phyloP scores from a whole-genome alignment of 805 yeast species.

The Wickerhamomyces ciferrii region DNA sequence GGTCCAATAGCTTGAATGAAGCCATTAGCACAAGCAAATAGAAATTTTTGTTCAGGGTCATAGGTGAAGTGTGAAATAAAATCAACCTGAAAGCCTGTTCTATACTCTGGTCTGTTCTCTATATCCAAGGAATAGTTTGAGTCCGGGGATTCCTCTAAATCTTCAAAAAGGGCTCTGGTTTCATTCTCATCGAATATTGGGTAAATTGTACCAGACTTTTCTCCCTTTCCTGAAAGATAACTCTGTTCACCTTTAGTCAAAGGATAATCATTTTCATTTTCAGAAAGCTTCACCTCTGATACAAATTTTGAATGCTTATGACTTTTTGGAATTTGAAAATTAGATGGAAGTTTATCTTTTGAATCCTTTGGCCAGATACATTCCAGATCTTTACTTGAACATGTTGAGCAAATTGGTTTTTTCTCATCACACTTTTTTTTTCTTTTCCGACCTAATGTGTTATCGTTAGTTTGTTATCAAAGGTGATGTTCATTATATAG shows the following conservation, averaged over 20 bases:
- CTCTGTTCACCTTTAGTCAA: not conserved
- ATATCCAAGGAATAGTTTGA: not conserved
- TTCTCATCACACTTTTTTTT: constrained; percentile 61
- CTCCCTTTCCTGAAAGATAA: too few relatives aligned
- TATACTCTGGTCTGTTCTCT: not conserved
- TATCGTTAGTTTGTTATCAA: not conserved
- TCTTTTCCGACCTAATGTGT: constrained; percentile 45
- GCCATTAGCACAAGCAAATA: constrained; percentile 30
- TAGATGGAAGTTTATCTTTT: constrained; percentile 13
- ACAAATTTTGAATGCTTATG: not conserved
- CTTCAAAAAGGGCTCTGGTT: too few relatives aligned
- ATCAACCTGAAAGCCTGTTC: not conserved
- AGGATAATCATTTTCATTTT: too few relatives aligned
- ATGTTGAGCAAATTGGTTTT: constrained; percentile 36
- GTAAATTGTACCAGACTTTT: too few relatives aligned
- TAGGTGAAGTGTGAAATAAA: constrained; percentile 2
- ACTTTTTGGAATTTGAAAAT: constrained; percentile 10
- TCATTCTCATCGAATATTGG: too few relatives aligned
- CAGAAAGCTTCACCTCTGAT: not conserved
- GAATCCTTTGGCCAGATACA: constrained; percentile 20
- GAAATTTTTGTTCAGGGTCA: constrained; percentile 7
- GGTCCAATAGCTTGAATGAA: constrained; percentile 37
- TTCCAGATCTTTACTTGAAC: constrained; percentile 27
- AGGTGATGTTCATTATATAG: too few relatives aligned
- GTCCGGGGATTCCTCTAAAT: not conserved